Evolutionary conservation across 257 asterid species (phyloP).

Genomic region (Lavandula angustifolia): DNA sequence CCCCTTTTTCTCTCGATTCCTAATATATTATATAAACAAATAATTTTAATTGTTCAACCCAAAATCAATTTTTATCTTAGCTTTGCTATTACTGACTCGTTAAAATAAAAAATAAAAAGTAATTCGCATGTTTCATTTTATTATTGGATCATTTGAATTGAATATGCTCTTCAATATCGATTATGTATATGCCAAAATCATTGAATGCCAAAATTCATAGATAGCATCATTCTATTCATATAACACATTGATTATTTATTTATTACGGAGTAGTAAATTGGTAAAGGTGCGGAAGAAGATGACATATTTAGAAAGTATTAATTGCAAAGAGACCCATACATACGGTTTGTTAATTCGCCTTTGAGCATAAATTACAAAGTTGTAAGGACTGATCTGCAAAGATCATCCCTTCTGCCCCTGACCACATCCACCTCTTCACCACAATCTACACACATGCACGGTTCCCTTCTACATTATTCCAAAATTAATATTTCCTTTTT

Average conservation of each 20-base stretch:
- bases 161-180: too few relatives aligned
- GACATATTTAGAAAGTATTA: too few relatives aligned
- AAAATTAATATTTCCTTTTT: not conserved
- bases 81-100: not conserved
- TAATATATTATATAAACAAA: not conserved
- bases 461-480: conserved; percentile 20
- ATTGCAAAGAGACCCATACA: conserved; percentile 10
- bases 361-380: conserved; percentile 26
- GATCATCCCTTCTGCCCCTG: conserved; percentile 12
- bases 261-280: too few relatives aligned
- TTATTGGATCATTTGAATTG: too few relatives aligned
- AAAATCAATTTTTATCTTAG: not conserved
- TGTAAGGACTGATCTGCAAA: conserved; percentile 25
- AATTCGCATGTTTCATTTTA: too few relatives aligned
- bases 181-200: too few relatives aligned
- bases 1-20: not conserved
- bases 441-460: conserved; percentile 32
- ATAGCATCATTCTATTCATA: too few relatives aligned
- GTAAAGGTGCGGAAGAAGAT: too few relatives aligned
- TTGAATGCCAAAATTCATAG: too few relatives aligned
- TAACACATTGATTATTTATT: too few relatives aligned
- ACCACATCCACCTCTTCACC: conserved; percentile 27
- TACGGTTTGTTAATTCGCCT: conserved; percentile 8
- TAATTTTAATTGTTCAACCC: too few relatives aligned
- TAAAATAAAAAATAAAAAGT: too few relatives aligned